phyloP scores from a whole-genome alignment of 768 basidiomycete species.

The Leucocoprinus leucothites region DNA sequence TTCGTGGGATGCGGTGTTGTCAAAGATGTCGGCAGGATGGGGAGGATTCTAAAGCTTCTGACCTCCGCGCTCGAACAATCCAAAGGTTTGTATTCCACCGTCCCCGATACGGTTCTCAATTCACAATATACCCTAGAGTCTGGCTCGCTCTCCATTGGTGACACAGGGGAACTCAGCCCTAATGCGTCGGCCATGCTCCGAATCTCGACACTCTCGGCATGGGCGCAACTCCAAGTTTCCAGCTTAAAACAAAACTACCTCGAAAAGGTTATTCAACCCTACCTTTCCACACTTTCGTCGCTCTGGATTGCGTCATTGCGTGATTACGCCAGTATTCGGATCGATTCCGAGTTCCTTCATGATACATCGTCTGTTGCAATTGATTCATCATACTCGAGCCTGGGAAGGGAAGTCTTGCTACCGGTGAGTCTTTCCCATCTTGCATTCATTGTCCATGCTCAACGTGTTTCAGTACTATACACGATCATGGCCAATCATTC shows the following conservation, averaged over 20 bases:
- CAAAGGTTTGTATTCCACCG: constrained; percentile 53
- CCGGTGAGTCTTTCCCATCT: constrained; percentile 58
- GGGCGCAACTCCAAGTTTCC: constrained; percentile 90
- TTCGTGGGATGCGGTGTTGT: constrained; percentile 96
- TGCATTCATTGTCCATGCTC: not conserved
- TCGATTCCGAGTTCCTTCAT: constrained; percentile 83
- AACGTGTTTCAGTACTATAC: constrained; percentile 72
- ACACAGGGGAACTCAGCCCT: constrained; percentile 81
- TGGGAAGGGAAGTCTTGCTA: constrained; percentile 87
- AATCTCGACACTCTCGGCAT: constrained; percentile 89
- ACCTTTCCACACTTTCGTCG: constrained; percentile 67
- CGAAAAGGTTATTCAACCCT: constrained; percentile 75
- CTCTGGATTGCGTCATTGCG: constrained; percentile 88
- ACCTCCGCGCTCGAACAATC: constrained; percentile 88
- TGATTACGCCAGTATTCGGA: constrained; percentile 89
- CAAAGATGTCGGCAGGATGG: constrained; percentile 88
- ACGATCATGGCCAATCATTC: constrained; percentile 74
- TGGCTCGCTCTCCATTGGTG: constrained; percentile 82
- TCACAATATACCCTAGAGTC: constrained; percentile 49
- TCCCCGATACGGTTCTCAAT: not conserved
- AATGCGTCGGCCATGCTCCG: constrained; percentile 95
- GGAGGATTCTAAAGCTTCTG: constrained; percentile 86
- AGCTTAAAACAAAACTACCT: constrained; percentile 74
- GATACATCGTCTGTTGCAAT: constrained; percentile 71
- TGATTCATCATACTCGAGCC: constrained; percentile 81